Evolutionary conservation across 192 early-diverging fungal genomes (phyloP).

Genomic region (Chytriomyces sp.): DNA sequence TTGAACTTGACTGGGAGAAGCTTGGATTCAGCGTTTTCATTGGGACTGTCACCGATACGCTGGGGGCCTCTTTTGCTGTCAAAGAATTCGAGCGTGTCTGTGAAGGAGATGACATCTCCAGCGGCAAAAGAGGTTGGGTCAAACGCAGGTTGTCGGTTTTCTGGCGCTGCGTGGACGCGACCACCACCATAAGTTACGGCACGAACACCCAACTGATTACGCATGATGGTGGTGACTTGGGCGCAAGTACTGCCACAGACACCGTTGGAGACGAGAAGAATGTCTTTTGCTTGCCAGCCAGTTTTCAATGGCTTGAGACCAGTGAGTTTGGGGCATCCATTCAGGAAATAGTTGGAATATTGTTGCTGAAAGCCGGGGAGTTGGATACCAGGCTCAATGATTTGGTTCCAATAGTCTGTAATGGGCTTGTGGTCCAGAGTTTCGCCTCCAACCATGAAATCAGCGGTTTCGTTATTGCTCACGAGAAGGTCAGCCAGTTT

Average conservation of each 20-base stretch:
- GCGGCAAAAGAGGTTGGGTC: slow-evolving; percentile 21
- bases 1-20: slow-evolving; percentile 11
- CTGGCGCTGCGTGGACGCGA: background rate
- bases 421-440: background rate
- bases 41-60: background rate
- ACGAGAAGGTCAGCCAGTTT: slow-evolving; percentile 2
- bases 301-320: background rate
- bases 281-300: slow-evolving; percentile 6
- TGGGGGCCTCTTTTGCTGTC: background rate
- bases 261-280: slow-evolving; percentile 18
- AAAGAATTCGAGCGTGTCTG: slow-evolving; percentile 5
- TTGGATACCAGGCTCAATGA: background rate
- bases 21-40: background rate
- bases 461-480: background rate
- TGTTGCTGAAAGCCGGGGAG: background rate
- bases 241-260: slow-evolving; percentile 21
- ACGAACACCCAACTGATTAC: slow-evolving; percentile 9
- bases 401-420: background rate
- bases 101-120: slow-evolving; percentile 6
- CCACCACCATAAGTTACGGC: slow-evolving; percentile 31
- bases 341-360: background rate
- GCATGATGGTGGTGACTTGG: slow-evolving; percentile 4
- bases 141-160: background rate
- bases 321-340: background rate
- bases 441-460: background rate